phyloP scores from a whole-genome alignment of 192 early-diverging fungal species.

The Backusella luteola region DNA sequence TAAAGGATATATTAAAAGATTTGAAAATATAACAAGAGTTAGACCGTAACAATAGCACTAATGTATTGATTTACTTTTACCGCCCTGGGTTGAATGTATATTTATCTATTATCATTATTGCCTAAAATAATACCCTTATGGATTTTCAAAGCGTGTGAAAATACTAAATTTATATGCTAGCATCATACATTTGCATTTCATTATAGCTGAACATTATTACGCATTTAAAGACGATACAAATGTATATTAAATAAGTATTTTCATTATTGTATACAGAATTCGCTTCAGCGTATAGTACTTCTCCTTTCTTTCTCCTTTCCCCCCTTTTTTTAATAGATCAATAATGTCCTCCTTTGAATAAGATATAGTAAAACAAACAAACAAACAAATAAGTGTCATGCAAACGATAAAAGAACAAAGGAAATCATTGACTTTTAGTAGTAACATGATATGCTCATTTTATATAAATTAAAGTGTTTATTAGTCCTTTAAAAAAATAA shows the following conservation, averaged over 20 bases:
- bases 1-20: not conserved
- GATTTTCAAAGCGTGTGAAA: not conserved
- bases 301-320: not conserved
- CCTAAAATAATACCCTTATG: not conserved
- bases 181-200: not conserved
- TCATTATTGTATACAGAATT: not conserved
- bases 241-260: not conserved
- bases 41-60: not conserved
- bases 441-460: not conserved
- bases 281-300: not conserved
- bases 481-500: not conserved
- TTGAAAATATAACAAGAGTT: not conserved
- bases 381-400: not conserved
- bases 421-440: not conserved
- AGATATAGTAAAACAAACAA: not conserved
- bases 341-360: not conserved
- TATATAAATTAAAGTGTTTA: not conserved
- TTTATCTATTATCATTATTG: not conserved
- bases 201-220: not conserved
- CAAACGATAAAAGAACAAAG: not conserved
- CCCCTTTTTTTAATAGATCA: not conserved
- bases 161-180: not conserved
- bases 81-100: not conserved
- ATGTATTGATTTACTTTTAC: not conserved
- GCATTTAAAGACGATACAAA: not conserved